These are phyloP conservation scores for Trichoderma endophyticum DNA, from an alignment of 2,329 filamentous ascomycete genomes.

Conservation along the genomic window DNA sequence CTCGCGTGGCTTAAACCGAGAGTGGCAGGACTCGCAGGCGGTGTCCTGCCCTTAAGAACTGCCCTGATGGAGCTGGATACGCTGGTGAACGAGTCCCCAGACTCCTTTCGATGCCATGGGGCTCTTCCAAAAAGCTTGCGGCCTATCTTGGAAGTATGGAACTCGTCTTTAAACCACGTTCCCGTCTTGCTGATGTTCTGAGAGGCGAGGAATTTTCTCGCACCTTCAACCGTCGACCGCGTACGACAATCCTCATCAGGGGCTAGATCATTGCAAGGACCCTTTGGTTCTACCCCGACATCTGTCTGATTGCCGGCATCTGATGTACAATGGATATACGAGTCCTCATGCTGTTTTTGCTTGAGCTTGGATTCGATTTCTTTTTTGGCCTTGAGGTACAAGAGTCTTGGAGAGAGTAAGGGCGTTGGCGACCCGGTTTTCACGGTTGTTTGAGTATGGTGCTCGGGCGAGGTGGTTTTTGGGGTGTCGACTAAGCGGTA, in stretches of 20 bases:
- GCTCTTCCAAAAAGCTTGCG: constrained; percentile 41
- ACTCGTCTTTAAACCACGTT: constrained; percentile 34
- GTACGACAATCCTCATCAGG: constrained; percentile 18
- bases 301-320: neutral
- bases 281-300: neutral
- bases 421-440: neutral
- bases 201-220: constrained; percentile 21
- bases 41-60: constrained; percentile 37
- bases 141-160: constrained; percentile 27
- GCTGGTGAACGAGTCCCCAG: constrained; percentile 37
- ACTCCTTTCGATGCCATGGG: constrained; percentile 41
- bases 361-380: constrained; percentile 26
- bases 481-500: neutral
- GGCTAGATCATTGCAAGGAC: neutral
- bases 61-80: constrained; percentile 43
- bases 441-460: neutral
- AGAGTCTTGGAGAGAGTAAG: neutral
- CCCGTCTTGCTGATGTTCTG: constrained; percentile 25
- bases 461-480: neutral
- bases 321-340: neutral
- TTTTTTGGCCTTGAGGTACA: constrained; percentile 26
- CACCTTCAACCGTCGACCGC: constrained; percentile 16
- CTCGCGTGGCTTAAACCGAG: constrained; percentile 13
- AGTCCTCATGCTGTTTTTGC: neutral
- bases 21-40: constrained; percentile 30